Conservation (phyloP, 257 asterid genomes). For the Nicotiana paniculata region DNA sequence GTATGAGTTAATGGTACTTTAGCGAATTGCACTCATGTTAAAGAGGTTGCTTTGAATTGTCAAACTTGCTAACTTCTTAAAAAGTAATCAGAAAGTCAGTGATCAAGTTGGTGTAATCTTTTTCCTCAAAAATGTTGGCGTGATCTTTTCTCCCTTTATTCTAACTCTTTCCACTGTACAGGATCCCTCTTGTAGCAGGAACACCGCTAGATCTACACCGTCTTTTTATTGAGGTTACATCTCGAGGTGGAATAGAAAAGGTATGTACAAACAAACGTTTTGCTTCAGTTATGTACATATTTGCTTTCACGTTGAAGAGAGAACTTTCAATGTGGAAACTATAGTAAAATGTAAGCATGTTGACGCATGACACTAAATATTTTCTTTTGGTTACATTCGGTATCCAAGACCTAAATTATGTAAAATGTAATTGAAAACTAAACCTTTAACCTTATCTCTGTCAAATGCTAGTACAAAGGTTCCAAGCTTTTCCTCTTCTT, state of each 20-base stretch:
- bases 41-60: background rate
- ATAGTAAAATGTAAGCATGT: background rate
- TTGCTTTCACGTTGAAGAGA: background rate
- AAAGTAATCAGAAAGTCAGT: background rate
- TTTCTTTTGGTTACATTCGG: background rate
- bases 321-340: background rate
- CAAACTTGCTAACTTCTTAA: background rate
- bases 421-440: background rate
- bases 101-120: background rate
- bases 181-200: constrained; percentile 84
- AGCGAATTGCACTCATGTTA: background rate
- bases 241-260: constrained; percentile 93
- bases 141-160: constrained; percentile 2
- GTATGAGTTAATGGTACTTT: background rate
- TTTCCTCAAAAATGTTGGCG: background rate
- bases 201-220: constrained; percentile 65
- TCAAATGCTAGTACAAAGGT: background rate
- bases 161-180: constrained; percentile 23
- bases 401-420: background rate
- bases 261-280: constrained; percentile 26
- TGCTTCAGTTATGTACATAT: background rate
- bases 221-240: constrained; percentile 82
- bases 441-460: background rate
- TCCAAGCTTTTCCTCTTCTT: background rate
- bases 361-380: background rate